Conservation (phyloP, 2,329 filamentous ascomycete genomes). For the Phialophora tarda region DNA sequence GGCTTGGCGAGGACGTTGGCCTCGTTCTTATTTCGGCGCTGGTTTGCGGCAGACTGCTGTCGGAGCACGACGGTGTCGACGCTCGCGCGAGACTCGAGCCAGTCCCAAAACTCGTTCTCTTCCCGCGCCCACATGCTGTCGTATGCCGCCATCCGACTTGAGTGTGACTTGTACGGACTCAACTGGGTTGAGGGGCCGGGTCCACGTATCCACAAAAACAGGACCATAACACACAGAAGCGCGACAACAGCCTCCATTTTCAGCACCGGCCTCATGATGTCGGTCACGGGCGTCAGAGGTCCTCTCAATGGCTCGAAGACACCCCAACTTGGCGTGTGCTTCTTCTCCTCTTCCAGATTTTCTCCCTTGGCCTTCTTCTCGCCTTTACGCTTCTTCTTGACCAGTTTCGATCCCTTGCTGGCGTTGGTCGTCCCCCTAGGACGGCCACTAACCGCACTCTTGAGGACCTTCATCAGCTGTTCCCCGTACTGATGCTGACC, state of each 20-base stretch:
- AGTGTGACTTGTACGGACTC: conserved; percentile 46
- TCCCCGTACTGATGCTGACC: conserved; percentile 84
- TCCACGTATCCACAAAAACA: conserved; percentile 73
- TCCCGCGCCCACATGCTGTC: conserved; percentile 91
- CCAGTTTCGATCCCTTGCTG: conserved; percentile 57
- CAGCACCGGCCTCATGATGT: conserved; percentile 72
- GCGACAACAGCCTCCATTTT: conserved; percentile 78
- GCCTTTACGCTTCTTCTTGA: conserved; percentile 64
- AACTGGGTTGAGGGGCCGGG: conserved; percentile 38
- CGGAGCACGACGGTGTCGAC: conserved; percentile 62
- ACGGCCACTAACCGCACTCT: conserved; percentile 72
- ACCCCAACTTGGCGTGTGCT: conserved; percentile 70
- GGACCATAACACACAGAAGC: conserved; percentile 72
- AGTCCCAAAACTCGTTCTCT: conserved; percentile 89
- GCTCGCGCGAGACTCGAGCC: conserved; percentile 85
- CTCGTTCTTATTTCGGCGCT: conserved; percentile 7
- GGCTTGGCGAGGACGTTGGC: conserved; percentile 38
- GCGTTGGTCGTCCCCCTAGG: conserved; percentile 57
- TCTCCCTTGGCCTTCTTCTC: conserved; percentile 58
- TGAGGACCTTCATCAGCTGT: conserved; percentile 76
- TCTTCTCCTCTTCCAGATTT: conserved; percentile 50
- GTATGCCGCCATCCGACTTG: conserved; percentile 79
- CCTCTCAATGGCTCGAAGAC: conserved; percentile 76
- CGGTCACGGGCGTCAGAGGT: conserved; percentile 70
- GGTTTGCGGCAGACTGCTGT: conserved; percentile 26